phyloP scores from a whole-genome alignment of 352 stramenopile species.

The Globisporangium barbulae region DNA sequence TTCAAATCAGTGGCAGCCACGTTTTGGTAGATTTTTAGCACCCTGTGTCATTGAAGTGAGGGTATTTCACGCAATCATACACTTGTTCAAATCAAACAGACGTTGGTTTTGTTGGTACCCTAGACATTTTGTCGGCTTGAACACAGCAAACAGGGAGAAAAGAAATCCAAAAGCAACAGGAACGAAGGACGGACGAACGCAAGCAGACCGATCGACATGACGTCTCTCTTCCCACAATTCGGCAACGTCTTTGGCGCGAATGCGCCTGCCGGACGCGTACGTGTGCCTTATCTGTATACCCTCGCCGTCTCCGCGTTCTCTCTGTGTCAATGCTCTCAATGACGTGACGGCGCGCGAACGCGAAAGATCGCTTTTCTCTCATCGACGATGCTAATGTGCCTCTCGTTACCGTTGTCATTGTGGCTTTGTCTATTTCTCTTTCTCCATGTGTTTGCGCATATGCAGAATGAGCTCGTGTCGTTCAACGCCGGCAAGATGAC shows the following conservation, averaged over 20 bases:
- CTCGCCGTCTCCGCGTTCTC: neutral
- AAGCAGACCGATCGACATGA: conserved; percentile 22
- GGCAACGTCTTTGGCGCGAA: conserved; percentile 79
- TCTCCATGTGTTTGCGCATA: neutral
- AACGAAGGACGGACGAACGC: conserved; percentile 2
- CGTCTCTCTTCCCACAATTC: conserved; percentile 77
- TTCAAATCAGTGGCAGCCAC: too few relatives aligned
- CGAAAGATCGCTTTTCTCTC: conserved; percentile 12
- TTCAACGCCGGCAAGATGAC: conserved; percentile 92
- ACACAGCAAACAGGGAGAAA: neutral
- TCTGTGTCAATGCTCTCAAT: neutral
- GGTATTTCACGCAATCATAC: neutral
- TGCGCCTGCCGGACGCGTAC: conserved; percentile 37
- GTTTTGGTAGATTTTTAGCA: too few relatives aligned
- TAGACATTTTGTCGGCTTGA: neutral
- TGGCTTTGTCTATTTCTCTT: neutral
- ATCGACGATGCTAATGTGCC: neutral
- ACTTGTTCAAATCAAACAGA: neutral
- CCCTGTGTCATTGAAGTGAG: neutral
- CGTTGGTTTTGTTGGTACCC: conserved; percentile 12
- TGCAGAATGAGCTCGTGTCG: conserved; percentile 82
- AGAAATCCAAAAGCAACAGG: conserved; percentile 15
- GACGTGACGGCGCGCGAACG: neutral
- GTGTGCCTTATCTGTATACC: neutral
- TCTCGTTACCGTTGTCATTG: neutral